Evolutionary conservation across 805 yeast genomes (phyloP).

Genomic region (Metschnikowia aberdeeniae): DNA sequence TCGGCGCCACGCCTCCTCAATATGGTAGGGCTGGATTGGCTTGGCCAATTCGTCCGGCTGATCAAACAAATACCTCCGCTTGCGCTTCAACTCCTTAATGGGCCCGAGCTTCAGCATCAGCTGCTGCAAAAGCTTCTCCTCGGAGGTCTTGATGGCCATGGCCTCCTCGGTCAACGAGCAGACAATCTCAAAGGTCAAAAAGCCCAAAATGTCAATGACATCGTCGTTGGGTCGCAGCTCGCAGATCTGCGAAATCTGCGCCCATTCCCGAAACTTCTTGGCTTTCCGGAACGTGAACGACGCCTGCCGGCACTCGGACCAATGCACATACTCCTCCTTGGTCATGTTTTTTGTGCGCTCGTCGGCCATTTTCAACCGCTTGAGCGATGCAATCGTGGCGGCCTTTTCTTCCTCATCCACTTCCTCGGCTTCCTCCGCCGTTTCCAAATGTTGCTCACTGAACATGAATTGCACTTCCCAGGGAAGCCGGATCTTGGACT

Average conservation of each 20-base stretch:
- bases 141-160: conserved; percentile 67
- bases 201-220: conserved; percentile 92
- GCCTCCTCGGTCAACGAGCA: conserved; percentile 94
- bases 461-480: conserved; percentile 97
- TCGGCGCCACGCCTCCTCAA: conserved; percentile 85
- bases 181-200: conserved; percentile 92
- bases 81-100: conserved; percentile 27
- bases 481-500: conserved; percentile 78
- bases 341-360: conserved; percentile 94
- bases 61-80: conserved; percentile 65
- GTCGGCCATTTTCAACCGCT: conserved; percentile 86
- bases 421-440: conserved; percentile 52
- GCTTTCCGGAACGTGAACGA: conserved; percentile 92
- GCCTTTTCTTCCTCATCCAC: conserved; percentile 88
- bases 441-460: conserved; percentile 79
- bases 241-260: conserved; percentile 75
- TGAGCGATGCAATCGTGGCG: conserved; percentile 82
- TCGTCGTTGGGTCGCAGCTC: conserved; percentile 94
- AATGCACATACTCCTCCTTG: conserved; percentile 93
- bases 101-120: conserved; percentile 21
- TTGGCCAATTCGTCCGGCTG: conserved; percentile 81
- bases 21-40: conserved; percentile 76
- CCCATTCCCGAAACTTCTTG: conserved; percentile 96
- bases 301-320: conserved; percentile 98
- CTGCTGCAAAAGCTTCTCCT: conserved; percentile 42